phyloP scores from a whole-genome alignment of 441 rosid species.

The Iberis amara region DNA sequence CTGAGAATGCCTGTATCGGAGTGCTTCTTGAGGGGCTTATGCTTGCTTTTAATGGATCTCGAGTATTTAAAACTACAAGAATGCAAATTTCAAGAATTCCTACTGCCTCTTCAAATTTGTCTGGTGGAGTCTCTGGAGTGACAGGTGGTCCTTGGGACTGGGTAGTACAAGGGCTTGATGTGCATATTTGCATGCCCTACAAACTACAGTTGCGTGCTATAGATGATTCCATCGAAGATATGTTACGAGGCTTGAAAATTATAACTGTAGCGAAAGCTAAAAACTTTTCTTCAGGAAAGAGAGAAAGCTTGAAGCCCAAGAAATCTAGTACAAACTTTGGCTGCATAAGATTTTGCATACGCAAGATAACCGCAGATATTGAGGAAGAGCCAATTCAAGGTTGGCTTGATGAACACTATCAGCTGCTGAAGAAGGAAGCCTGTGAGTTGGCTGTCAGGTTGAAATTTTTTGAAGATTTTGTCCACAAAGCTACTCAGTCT shows the following conservation, averaged over 20 bases:
- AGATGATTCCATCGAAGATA: conserved; percentile 96
- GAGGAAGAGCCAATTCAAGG: conserved; percentile 99
- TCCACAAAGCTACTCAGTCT: conserved; percentile 40
- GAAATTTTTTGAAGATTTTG: conserved; percentile 74
- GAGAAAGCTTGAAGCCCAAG: conserved; percentile 65
- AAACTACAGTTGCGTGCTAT: conserved; percentile 94
- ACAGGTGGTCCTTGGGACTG: conserved; percentile 76
- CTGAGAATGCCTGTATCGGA: conserved; percentile 96
- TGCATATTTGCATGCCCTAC: conserved; percentile 90
- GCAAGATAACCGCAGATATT: conserved; percentile 78
- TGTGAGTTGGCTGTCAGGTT: conserved; percentile 88
- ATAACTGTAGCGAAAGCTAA: conserved; percentile 62
- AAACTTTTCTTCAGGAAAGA: conserved; percentile 52
- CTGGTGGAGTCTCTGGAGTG: conserved; percentile 46
- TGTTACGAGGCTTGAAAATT: conserved; percentile 85
- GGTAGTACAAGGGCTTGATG: conserved; percentile 93
- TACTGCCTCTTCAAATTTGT: conserved; percentile 43
- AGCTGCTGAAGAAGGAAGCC: conserved; percentile 79
- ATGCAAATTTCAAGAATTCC: conserved; percentile 98
- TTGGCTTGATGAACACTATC: conserved; percentile 98
- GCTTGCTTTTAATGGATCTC: conserved; percentile 70
- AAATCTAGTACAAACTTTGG: conserved; percentile 77
- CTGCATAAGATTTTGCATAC: conserved; percentile 64
- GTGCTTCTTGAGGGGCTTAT: conserved; percentile 93
- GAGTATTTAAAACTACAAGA: conserved; percentile 77